phyloP scores from a whole-genome alignment of 2,329 filamentous ascomycete species.

The Colletotrichum shisoi region DNA sequence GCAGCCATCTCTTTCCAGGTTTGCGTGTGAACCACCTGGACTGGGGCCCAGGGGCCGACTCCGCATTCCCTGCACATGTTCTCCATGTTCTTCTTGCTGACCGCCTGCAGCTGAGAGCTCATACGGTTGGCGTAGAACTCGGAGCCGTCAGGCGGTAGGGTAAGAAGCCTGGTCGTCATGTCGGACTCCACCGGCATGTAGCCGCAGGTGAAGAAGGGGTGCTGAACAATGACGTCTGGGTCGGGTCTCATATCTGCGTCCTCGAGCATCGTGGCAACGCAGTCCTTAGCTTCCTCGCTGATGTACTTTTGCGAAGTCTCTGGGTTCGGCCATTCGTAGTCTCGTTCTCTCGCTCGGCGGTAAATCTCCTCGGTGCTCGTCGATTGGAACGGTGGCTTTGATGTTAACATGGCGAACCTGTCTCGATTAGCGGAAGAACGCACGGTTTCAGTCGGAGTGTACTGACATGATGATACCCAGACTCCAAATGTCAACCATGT shows the following conservation, averaged over 20 bases:
- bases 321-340: conserved; percentile 80
- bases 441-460: background rate
- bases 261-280: conserved; percentile 78
- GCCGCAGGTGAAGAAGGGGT: conserved; percentile 79
- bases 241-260: conserved; percentile 77
- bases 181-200: conserved; percentile 72
- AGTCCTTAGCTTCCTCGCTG: conserved; percentile 77
- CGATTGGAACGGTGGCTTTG: conserved; percentile 95
- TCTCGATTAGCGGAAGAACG: conserved; percentile 42
- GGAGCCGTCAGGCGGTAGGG: conserved; percentile 64
- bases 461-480: conserved; percentile 92
- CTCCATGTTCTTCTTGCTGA: conserved; percentile 62
- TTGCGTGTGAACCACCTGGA: conserved; percentile 60
- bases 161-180: conserved; percentile 66
- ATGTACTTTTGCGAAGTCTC: conserved; percentile 73
- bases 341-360: conserved; percentile 71
- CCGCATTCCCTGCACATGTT: conserved; percentile 66
- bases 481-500: conserved; percentile 98
- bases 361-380: conserved; percentile 88
- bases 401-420: conserved; percentile 94
- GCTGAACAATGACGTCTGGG: conserved; percentile 79
- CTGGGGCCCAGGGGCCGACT: conserved; percentile 63
- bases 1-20: conserved; percentile 72
- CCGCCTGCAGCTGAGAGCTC: conserved; percentile 54
- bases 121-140: conserved; percentile 64